Evolutionary conservation across 2,329 filamentous ascomycete genomes (phyloP).

Genomic region (Fusarium annulatum): DNA sequence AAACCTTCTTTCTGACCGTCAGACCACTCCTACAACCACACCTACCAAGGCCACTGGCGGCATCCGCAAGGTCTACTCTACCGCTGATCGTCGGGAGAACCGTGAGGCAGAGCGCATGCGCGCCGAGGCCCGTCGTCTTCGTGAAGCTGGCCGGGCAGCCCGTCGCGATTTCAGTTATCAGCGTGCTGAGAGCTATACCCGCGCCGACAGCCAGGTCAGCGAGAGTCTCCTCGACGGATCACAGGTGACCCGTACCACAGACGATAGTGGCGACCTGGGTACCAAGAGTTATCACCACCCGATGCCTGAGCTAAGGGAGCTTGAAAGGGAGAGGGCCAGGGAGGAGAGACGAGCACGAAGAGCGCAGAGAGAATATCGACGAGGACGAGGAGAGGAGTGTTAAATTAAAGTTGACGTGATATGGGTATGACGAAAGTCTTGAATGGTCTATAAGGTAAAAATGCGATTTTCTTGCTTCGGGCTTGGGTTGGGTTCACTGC

Average conservation of each 20-base stretch:
- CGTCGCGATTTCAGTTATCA: conserved; percentile 67
- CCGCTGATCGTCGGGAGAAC: conserved; percentile 63
- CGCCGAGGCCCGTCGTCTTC: conserved; percentile 66
- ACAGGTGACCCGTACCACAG: conserved; percentile 51
- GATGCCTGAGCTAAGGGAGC: conserved; percentile 62
- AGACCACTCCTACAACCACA: conserved; percentile 66
- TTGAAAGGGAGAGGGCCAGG: conserved; percentile 48
- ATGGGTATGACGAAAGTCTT: background rate
- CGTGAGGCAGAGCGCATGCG: conserved; percentile 66
- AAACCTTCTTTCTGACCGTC: conserved; percentile 69
- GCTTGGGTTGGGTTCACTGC: conserved; percentile 8
- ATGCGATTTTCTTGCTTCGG: background rate
- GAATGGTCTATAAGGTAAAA: conserved; percentile 10
- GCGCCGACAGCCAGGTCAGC: conserved; percentile 41
- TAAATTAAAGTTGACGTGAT: conserved; percentile 18
- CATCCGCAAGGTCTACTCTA: conserved; percentile 72
- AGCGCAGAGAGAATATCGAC: conserved; percentile 47
- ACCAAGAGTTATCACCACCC: conserved; percentile 68
- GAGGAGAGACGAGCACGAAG: conserved; percentile 52
- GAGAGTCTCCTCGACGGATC: conserved; percentile 50
- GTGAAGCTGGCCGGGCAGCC: conserved; percentile 61
- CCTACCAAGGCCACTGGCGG: conserved; percentile 55
- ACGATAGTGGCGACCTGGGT: conserved; percentile 60
- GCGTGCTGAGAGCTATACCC: conserved; percentile 47
- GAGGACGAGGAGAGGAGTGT: conserved; percentile 48